Percentiles rank a stretch among this genome's conserved stretches.
Evolutionary conservation across 2,329 filamentous ascomycete species (phyloP).

Genomic region (Arthrobotrys megalospora): DNA sequence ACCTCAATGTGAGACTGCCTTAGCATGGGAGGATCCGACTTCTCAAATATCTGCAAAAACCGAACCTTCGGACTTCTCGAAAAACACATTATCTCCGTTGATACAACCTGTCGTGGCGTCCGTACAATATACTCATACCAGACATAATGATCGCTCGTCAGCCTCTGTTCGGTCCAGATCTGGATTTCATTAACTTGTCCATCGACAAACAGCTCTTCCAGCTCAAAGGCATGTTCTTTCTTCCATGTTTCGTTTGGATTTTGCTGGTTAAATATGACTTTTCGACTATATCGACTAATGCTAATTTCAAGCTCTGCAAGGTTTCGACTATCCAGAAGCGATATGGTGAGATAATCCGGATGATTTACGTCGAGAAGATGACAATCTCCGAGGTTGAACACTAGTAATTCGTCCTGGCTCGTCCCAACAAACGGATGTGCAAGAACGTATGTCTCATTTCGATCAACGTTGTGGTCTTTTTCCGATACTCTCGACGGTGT

Average conservation of each 20-base stretch:
- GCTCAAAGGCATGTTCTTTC: slow-evolving; percentile 37
- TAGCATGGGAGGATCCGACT: slow-evolving; percentile 50
- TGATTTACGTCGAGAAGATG: slow-evolving; percentile 41
- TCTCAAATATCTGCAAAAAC: slow-evolving; percentile 57
- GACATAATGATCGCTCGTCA: slow-evolving; percentile 46
- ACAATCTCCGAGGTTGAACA: slow-evolving; percentile 49
- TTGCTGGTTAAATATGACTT: slow-evolving; percentile 52
- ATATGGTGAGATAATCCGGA: slow-evolving; percentile 55
- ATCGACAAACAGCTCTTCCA: slow-evolving; percentile 46
- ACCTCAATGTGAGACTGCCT: slow-evolving; percentile 56
- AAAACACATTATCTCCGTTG: slow-evolving; percentile 51
- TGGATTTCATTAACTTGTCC: slow-evolving; percentile 47
- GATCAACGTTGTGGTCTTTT: slow-evolving; percentile 53
- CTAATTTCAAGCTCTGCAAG: slow-evolving; percentile 56
- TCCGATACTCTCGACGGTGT: slow-evolving; percentile 50
- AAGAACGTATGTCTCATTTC: slow-evolving; percentile 53
- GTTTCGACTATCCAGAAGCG: slow-evolving; percentile 37
- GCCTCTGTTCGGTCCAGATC: slow-evolving; percentile 47
- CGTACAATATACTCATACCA: slow-evolving; percentile 56
- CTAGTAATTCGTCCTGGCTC: slow-evolving; percentile 37
- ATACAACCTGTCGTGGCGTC: slow-evolving; percentile 31
- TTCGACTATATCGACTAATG: slow-evolving; percentile 48
- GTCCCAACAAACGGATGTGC: slow-evolving; percentile 46
- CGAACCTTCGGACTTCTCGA: slow-evolving; percentile 49
- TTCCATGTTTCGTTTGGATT: slow-evolving; percentile 58